Conservation (phyloP, 225 moss, liverwort and hornwort species). For the Physcomitrellopsis africana region DNA sequence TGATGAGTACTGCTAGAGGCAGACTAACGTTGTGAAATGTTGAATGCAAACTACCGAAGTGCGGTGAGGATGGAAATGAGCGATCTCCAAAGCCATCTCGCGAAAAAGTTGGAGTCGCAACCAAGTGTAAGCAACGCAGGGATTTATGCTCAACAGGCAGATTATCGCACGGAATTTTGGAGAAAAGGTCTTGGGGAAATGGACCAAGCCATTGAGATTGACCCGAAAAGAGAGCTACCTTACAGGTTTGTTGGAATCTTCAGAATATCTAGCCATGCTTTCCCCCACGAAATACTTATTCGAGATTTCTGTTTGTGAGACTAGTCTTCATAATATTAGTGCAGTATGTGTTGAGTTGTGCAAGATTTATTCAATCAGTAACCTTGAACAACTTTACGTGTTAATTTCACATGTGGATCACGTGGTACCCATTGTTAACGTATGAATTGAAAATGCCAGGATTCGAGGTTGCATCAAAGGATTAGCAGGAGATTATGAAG, state of each 20-base stretch:
- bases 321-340: background rate
- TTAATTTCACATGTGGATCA: too few species aligned
- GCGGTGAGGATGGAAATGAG: slow-evolving; percentile 60
- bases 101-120: slow-evolving; percentile 46
- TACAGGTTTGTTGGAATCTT: slow-evolving; percentile 39
- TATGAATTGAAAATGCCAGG: slow-evolving; percentile 40
- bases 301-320: background rate
- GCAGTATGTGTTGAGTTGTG: background rate
- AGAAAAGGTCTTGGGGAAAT: slow-evolving; percentile 53
- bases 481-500: slow-evolving; percentile 47
- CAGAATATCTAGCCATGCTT: background rate
- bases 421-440: background rate
- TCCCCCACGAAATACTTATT: background rate
- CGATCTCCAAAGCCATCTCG: slow-evolving; percentile 43
- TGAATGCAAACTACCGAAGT: slow-evolving; percentile 34
- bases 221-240: slow-evolving; percentile 56
- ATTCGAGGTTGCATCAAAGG: slow-evolving; percentile 69
- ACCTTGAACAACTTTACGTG: background rate
- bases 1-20: background rate
- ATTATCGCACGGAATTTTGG: slow-evolving; percentile 62
- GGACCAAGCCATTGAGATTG: slow-evolving; percentile 54
- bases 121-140: slow-evolving; percentile 49
- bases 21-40: slow-evolving; percentile 19
- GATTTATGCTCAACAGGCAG: slow-evolving; percentile 54
- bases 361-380: background rate